These are phyloP conservation scores for Beauveria australis DNA, from an alignment of 2,329 filamentous ascomycete species.

Conservation along the genomic window DNA sequence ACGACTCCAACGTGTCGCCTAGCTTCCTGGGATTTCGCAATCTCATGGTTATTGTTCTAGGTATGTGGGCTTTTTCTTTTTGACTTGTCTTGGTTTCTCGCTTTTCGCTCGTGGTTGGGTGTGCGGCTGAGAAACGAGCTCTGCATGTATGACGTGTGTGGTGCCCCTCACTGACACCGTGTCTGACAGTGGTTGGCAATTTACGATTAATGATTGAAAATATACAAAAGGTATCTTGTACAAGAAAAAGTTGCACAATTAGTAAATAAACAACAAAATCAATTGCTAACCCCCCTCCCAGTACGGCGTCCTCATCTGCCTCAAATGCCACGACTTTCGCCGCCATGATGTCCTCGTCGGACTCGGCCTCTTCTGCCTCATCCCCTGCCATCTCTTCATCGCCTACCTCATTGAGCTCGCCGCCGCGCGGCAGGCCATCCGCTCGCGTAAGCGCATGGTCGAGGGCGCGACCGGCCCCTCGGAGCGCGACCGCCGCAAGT, in stretches of 20 bases:
- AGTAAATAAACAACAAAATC: background rate
- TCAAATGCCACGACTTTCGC: constrained; percentile 82
- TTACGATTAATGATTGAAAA: constrained; percentile 93
- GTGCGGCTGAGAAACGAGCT: background rate
- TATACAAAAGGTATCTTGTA: constrained; percentile 66
- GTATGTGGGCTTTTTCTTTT: constrained; percentile 37
- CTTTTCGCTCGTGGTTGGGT: background rate
- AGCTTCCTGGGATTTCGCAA: constrained; percentile 94
- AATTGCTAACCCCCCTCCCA: constrained; percentile 24
- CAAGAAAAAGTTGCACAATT: background rate
- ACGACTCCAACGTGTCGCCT: constrained; percentile 64
- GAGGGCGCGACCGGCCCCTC: constrained; percentile 40
- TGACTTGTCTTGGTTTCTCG: background rate
- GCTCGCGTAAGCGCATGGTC: constrained; percentile 48
- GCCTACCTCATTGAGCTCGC: constrained; percentile 84
- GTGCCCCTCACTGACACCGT: constrained; percentile 15
- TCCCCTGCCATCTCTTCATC: constrained; percentile 83
- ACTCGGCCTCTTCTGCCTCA: constrained; percentile 70
- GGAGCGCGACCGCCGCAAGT: constrained; percentile 55
- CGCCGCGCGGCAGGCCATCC: constrained; percentile 71
- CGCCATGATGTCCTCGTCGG: constrained; percentile 69
- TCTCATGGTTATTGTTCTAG: constrained; percentile 86
- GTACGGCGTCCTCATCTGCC: constrained; percentile 92
- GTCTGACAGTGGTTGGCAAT: constrained; percentile 71
- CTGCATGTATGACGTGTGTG: constrained; percentile 4